A percentile compares a stretch with the other conserved stretches of the same genome.
These are phyloP conservation scores for Bjerkandera adusta DNA, from an alignment of 1,284 basidiomycete species.

Conservation along the genomic window DNA sequence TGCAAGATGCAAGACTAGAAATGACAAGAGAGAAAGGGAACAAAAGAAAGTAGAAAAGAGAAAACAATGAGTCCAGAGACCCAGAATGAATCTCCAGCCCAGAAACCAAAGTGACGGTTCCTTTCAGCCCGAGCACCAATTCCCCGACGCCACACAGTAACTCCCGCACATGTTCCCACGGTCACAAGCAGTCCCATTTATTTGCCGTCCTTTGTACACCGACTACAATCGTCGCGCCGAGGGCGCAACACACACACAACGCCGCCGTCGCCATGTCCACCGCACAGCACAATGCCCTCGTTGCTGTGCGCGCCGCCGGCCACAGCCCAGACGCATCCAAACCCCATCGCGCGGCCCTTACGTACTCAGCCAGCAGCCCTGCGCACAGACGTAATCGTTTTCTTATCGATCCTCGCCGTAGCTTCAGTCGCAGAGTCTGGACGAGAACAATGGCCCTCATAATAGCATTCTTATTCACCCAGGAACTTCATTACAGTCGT, in stretches of 20 bases:
- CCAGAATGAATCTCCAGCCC: conserved; percentile 6
- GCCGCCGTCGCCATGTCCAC: not conserved
- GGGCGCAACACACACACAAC: not conserved
- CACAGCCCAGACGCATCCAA: not conserved
- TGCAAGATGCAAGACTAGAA: conserved; percentile 21
- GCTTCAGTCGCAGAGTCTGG: no score
- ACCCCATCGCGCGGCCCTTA: not conserved
- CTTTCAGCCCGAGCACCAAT: conserved; percentile 8
- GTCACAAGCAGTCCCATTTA: conserved; percentile 11
- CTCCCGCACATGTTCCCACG: conserved; percentile 5
- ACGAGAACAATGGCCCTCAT: no score
- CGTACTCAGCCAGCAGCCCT: conserved; percentile 11
- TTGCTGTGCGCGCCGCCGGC: not conserved
- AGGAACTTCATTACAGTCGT: conserved; percentile 27
- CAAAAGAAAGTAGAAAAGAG: conserved; percentile 22
- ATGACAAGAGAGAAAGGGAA: conserved; percentile 28
- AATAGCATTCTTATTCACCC: no score
- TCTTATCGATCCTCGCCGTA: no score
- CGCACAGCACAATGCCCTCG: not conserved
- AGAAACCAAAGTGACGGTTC: conserved; percentile 15
- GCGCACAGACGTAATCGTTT: no score
- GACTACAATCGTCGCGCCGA: not conserved
- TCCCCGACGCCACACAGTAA: conserved; percentile 15
- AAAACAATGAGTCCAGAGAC: conserved; percentile 9
- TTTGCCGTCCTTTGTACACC: not conserved